Evolutionary conservation across 352 stramenopile genomes (phyloP).

Genomic region (Globisporangium cystogenes): DNA sequence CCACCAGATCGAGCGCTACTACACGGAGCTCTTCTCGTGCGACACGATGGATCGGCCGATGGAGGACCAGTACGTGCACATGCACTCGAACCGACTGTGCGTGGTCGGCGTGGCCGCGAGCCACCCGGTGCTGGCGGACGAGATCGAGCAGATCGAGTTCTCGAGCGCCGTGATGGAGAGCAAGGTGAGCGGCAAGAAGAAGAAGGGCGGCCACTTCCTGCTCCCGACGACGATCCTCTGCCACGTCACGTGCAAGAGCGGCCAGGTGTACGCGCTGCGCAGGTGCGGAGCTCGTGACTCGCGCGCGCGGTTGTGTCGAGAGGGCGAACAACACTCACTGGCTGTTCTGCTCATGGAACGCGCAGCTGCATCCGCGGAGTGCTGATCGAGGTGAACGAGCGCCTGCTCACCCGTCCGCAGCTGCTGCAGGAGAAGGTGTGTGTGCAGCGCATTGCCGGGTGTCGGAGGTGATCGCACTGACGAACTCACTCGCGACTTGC

Average conservation of each 20-base stretch:
- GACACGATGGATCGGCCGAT: conserved; percentile 60
- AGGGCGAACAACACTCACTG: too few species aligned
- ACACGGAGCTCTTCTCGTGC: conserved; percentile 80
- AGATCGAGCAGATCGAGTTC: conserved; percentile 62
- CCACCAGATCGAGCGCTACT: conserved; percentile 83
- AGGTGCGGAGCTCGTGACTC: conserved; percentile 15
- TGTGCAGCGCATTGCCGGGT: neutral
- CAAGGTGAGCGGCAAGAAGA: conserved; percentile 84
- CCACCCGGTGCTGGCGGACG: conserved; percentile 61
- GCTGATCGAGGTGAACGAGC: conserved; percentile 78
- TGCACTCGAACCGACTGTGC: conserved; percentile 87
- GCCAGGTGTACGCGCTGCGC: conserved; percentile 51
- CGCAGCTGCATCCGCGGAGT: conserved; percentile 71
- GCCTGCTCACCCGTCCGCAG: conserved; percentile 41
- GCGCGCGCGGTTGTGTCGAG: neutral
- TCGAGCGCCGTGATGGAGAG: conserved; percentile 54
- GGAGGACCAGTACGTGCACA: conserved; percentile 86
- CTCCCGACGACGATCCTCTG: conserved; percentile 60
- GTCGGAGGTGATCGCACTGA: too few species aligned
- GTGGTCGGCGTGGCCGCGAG: conserved; percentile 67
- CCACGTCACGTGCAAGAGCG: conserved; percentile 61
- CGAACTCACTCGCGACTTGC: neutral
- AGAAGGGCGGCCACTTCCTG: conserved; percentile 77
- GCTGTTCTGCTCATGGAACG: neutral
- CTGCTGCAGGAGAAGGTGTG: conserved; percentile 49